Percentiles rank a stretch among this genome's conserved stretches.
Conservation (phyloP, 2,329 filamentous ascomycete species). For the Samsoniella hepiali region DNA sequence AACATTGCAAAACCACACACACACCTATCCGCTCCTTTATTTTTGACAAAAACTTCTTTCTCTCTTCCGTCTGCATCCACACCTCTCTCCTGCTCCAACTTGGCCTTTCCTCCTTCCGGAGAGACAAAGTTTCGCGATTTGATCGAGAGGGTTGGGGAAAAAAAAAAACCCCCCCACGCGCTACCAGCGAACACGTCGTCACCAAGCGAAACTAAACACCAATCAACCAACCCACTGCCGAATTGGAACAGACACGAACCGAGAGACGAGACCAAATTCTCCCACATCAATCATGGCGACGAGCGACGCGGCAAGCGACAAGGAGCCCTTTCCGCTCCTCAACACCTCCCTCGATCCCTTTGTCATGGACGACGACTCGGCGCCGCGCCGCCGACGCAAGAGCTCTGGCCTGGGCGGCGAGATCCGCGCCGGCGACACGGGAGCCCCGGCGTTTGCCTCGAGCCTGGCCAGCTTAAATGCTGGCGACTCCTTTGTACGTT, state of each 20-base stretch:
- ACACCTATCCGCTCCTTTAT: too few species aligned
- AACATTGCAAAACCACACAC: too few species aligned
- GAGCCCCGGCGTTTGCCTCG: slow-evolving; percentile 52
- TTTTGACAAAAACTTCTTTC: too few species aligned
- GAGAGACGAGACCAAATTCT: too few species aligned
- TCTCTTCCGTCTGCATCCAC: too few species aligned
- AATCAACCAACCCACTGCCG: too few species aligned
- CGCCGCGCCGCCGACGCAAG: slow-evolving; percentile 50
- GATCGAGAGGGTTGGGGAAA: not conserved
- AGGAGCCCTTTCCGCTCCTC: slow-evolving; percentile 55
- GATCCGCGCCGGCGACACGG: slow-evolving; percentile 53
- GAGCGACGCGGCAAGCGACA: slow-evolving; percentile 13
- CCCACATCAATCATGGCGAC: slow-evolving; percentile 6
- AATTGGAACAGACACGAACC: too few species aligned
- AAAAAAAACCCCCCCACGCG: not conserved
- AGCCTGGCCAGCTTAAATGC: slow-evolving; percentile 45
- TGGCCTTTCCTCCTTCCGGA: too few species aligned
- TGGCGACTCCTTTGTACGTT: slow-evolving; percentile 17
- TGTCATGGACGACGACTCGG: slow-evolving; percentile 32
- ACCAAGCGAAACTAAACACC: not conserved
- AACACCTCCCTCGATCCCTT: slow-evolving; percentile 50
- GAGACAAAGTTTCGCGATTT: too few species aligned
- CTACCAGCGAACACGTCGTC: not conserved
- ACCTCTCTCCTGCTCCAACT: too few species aligned
- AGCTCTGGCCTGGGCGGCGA: slow-evolving; percentile 53